Percentiles rank a stretch among this genome's conserved stretches.
These are phyloP conservation scores for Colletotrichum shisoi DNA, from an alignment of 2,329 filamentous ascomycete genomes.

Conservation along the genomic window DNA sequence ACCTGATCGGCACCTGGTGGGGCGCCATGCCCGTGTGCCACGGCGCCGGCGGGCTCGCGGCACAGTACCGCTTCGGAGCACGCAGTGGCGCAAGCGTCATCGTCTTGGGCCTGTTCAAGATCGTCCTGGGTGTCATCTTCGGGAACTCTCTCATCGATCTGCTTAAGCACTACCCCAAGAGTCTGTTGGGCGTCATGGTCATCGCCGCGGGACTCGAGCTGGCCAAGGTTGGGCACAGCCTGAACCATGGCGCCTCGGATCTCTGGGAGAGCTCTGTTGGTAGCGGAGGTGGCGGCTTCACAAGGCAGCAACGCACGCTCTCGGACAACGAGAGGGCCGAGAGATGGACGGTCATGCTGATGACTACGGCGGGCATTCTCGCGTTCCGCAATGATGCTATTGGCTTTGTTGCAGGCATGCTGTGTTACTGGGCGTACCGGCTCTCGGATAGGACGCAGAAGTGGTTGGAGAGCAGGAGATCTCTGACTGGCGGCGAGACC, in stretches of 20 bases:
- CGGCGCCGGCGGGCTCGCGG: conserved; percentile 88
- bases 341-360: conserved; percentile 88
- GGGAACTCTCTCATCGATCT: conserved; percentile 75
- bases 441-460: conserved; percentile 55
- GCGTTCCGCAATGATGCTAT: conserved; percentile 91
- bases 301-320: conserved; percentile 60
- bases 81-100: conserved; percentile 86
- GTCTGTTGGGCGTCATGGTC: conserved; percentile 85
- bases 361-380: conserved; percentile 81
- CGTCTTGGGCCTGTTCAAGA: conserved; percentile 77
- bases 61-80: conserved; percentile 89
- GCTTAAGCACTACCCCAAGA: conserved; percentile 75
- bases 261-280: conserved; percentile 64
- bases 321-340: conserved; percentile 74
- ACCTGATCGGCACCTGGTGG: conserved; percentile 86
- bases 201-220: conserved; percentile 88
- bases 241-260: conserved; percentile 75
- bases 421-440: conserved; percentile 76
- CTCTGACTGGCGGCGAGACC: conserved; percentile 42
- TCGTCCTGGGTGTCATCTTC: conserved; percentile 77
- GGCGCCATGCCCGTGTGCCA: conserved; percentile 96
- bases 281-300: conserved; percentile 47
- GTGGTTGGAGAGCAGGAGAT: conserved; percentile 47
- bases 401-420: conserved; percentile 82
- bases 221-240: conserved; percentile 80